Base-by-base conservation (phyloP, 139 green algal genomes). In the Haematococcus lacustris region DNA sequence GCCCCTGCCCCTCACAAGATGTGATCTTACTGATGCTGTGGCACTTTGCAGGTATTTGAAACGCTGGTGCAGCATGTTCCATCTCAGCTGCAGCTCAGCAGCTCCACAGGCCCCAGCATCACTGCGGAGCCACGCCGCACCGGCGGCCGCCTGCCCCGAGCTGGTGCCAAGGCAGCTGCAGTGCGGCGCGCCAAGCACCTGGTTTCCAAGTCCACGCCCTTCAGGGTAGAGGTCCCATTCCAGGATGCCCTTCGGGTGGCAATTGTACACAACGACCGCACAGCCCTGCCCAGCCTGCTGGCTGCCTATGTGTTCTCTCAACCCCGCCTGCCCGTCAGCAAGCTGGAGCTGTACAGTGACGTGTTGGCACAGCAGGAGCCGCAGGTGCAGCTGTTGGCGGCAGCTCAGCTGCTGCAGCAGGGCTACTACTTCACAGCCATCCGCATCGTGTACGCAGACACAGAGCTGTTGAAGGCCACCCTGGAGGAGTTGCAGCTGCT, bases 401-500 rank as follows among this genome's bases (percentile, higher is more conserved):
- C 61, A 30, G 74, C 75, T 47, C 71, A 74, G 71, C 71, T 84
- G 3, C 47, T 84, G 47, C 71, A 79, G 75, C 6, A 39, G 1
- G 74, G 79, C 3, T 84, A 75, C 71, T 80, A 71, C 51, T 76
- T 84, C 33, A 66, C 61, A 3, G 79, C 75, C 32, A 65, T 84
- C 51, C 78, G 79, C 71, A 66, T 80, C 21, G 69, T 80, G 39
- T 76, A 73, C 60, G 43, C 28, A 2, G 71, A 78, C 68, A 68
- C 74, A 21, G 74, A 84, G 35, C 61, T 79, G 67, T 62, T 84
- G 41, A 70, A 66, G 32, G 78, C 70, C 3, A 74, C 63, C 23
- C 61, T 82, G 38, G 71, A 41, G 5, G 77, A 82, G 62, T 61
- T 82, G 77, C 30, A 30, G 7, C 38, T 69, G 35, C 21, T 69